Evolutionary conservation across 495 filamentous ascomycete genomes (phyloP), one percentile per base, ranked within the genome.

Genomic region (Amniculicola lignicola): DNA sequence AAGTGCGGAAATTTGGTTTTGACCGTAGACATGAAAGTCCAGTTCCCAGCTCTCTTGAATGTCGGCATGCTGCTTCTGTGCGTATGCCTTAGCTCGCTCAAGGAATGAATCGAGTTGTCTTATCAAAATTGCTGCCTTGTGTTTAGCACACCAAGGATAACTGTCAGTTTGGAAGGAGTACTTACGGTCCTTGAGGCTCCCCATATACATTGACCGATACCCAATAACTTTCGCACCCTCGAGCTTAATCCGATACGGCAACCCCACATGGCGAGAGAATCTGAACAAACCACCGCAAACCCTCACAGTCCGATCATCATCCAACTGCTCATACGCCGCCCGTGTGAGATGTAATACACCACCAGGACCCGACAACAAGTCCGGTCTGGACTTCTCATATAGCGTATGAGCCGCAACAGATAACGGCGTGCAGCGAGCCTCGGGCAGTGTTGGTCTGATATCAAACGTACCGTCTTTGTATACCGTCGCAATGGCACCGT

Each of bases 311-410:
- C 66, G 57, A 0, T 70, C 65, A 35, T 75, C 70, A 0, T 51
- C 43, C 1, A 78, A 59, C 40, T 75, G 69, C 48, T 70, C 66
- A 25, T 61, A 61, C 0, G 52, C 68, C 1, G 70, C 60, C 1
- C 53, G 28, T 12, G 64, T 68, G 2, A 80, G 62, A 31, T 73
- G 59, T 1, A 80, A 66, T 24, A 54, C 55, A 14, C 77, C 77
- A 0, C 77, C 77, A 6, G 77, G 77, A 0, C 77, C 77, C 15
- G 64, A 51, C 4, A 78, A 64, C 0, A 68, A 33, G 65, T 78
- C 76, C 0, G 77, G 75, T 25, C 75, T 61, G 1, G 72, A 62
- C 52, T 79, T 80, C 59, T 80, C 76, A 31, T 79, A 79, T 33
- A 80, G 66, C 1, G 77, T 72, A 51, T 79, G 77, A 0, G 77